phyloP scores from a whole-genome alignment of 805 yeast species.

The Myxozyma neotropica region DNA sequence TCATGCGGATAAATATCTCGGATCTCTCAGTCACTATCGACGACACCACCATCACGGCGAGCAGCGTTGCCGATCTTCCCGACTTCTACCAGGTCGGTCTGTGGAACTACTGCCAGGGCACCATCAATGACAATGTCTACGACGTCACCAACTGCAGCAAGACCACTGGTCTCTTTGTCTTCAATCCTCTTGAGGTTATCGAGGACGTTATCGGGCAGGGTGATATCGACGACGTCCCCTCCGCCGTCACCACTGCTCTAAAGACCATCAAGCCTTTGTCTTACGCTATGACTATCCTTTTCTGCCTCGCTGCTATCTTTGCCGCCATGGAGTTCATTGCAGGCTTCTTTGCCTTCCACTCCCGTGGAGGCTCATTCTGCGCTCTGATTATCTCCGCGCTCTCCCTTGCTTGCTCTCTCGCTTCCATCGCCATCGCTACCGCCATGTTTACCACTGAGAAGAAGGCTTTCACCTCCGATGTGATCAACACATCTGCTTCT shows the following conservation, averaged over 20 bases:
- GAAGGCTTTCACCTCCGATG: slow-evolving; percentile 49
- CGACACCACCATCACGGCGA: slow-evolving; percentile 32
- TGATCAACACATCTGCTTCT: slow-evolving; percentile 58
- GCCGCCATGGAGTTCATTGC: slow-evolving; percentile 45
- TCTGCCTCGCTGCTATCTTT: slow-evolving; percentile 53
- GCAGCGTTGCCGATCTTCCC: slow-evolving; percentile 46
- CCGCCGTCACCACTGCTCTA: slow-evolving; percentile 59
- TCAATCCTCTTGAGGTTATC: slow-evolving; percentile 53
- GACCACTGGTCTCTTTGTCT: slow-evolving; percentile 57
- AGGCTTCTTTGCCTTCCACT: slow-evolving; percentile 51
- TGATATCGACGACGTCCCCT: slow-evolving; percentile 37
- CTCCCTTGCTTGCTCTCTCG: slow-evolving; percentile 45
- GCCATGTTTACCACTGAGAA: slow-evolving; percentile 59
- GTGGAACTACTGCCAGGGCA: slow-evolving; percentile 66
- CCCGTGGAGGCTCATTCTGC: slow-evolving; percentile 50
- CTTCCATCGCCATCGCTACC: slow-evolving; percentile 61
- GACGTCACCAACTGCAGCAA: slow-evolving; percentile 54
- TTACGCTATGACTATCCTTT: slow-evolving; percentile 60
- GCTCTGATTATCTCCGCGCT: slow-evolving; percentile 50
- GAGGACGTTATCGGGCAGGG: slow-evolving; percentile 34
- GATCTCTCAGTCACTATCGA: slow-evolving; percentile 37
- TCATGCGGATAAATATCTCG: slow-evolving; percentile 52
- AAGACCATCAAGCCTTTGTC: slow-evolving; percentile 52
- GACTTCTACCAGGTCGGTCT: slow-evolving; percentile 58
- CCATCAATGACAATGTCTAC: slow-evolving; percentile 38